Conservation (phyloP, 2,329 filamentous ascomycete genomes). For the Fonsecaea monophora region DNA sequence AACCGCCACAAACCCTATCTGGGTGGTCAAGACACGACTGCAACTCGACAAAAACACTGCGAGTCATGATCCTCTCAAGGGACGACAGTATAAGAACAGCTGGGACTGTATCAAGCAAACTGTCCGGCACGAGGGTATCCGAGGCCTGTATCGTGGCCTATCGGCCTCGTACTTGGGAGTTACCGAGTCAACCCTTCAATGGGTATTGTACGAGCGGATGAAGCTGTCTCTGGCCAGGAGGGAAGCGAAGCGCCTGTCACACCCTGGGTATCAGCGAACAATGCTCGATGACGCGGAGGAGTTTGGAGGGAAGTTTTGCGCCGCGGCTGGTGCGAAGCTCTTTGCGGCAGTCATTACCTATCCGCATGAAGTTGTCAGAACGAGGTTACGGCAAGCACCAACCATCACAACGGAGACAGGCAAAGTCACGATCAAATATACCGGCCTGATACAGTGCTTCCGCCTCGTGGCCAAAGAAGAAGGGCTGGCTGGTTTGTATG, state of each 20-base stretch:
- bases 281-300: constrained; percentile 76
- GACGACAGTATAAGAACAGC: constrained; percentile 82
- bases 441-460: constrained; percentile 87
- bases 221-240: constrained; percentile 74
- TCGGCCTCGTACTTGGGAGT: constrained; percentile 91
- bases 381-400: constrained; percentile 84
- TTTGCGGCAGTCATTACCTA: constrained; percentile 85
- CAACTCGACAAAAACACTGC: constrained; percentile 88
- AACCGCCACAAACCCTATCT: constrained; percentile 93
- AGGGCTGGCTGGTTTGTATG: constrained; percentile 83
- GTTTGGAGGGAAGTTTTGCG: constrained; percentile 78
- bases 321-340: constrained; percentile 84
- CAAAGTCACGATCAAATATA: constrained; percentile 77
- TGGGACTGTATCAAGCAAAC: constrained; percentile 87
- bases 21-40: constrained; percentile 91
- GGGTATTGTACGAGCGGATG: constrained; percentile 93
- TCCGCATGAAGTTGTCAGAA: constrained; percentile 89
- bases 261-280: constrained; percentile 68
- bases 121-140: constrained; percentile 77
- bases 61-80: constrained; percentile 58
- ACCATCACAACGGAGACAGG: constrained; percentile 72
- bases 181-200: constrained; percentile 87
- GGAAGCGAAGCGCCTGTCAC: constrained; percentile 62
- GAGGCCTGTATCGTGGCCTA: constrained; percentile 86
- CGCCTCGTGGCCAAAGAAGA: constrained; percentile 86